Conservation (phyloP, 192 early-diverging fungal genomes). For the Coemansia biformis region DNA sequence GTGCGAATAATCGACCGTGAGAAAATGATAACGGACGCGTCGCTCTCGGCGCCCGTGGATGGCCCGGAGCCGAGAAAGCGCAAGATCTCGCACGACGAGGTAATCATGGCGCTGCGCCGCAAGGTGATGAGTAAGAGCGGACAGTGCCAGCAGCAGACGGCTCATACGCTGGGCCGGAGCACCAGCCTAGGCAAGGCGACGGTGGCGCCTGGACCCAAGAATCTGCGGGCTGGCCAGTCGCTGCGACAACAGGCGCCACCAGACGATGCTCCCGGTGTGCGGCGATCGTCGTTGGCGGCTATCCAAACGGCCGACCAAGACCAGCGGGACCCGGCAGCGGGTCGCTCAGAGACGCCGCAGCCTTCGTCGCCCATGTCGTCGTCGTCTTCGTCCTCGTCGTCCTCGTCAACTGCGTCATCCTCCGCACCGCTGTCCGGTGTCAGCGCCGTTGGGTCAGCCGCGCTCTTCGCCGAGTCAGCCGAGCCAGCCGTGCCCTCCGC, state of each 20-base stretch:
- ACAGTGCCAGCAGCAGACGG: conserved; percentile 10
- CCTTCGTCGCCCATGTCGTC: conserved; percentile 1
- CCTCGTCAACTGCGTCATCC: conserved; percentile 8
- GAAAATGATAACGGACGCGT: conserved; percentile 10
- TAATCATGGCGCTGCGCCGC: conserved; percentile 49
- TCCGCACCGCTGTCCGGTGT: conserved; percentile 5
- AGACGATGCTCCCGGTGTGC: conserved; percentile 3
- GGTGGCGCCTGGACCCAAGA: neutral
- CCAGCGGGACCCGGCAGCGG: too few species aligned
- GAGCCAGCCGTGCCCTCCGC: neutral
- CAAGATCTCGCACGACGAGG: conserved; percentile 48
- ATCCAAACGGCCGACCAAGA: conserved; percentile 8
- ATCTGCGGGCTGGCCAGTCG: neutral
- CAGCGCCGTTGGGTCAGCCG: neutral
- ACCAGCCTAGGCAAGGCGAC: neutral
- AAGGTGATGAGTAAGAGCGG: conserved; percentile 44
- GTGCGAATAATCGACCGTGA: conserved; percentile 23
- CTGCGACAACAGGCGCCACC: neutral
- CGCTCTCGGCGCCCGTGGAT: conserved; percentile 46
- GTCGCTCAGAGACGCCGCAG: too few species aligned
- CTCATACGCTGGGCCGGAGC: neutral
- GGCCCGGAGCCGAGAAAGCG: conserved; percentile 37
- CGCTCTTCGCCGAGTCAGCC: neutral
- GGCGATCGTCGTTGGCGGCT: conserved; percentile 27
- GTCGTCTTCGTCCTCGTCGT: conserved; percentile 3